Percentiles rank a stretch among this genome's conserved stretches.
Conservation (phyloP, 2,329 filamentous ascomycete species). For the Sporothrix brunneoviolacea region DNA sequence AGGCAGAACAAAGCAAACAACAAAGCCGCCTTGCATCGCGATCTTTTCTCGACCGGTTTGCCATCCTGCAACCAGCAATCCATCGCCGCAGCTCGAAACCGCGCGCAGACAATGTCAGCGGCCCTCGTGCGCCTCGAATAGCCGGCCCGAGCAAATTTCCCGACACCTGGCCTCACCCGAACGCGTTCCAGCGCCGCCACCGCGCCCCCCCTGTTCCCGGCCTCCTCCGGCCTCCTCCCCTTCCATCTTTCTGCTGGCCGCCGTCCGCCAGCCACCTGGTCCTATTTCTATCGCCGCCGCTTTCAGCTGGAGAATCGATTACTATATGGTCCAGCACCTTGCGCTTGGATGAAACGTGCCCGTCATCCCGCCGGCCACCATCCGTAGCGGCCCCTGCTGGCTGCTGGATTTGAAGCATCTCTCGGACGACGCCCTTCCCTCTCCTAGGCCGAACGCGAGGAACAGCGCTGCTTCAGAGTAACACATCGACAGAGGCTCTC, state of each 20-base stretch:
- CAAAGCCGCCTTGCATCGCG: background rate
- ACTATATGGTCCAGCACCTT: too few species aligned
- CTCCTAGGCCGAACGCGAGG: background rate
- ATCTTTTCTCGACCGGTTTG: background rate
- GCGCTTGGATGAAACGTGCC: background rate
- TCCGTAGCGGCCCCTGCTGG: background rate
- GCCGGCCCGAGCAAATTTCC: background rate
- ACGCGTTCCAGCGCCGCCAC: too few species aligned
- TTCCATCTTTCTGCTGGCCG: background rate
- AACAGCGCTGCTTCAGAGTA: background rate
- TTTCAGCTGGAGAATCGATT: too few species aligned
- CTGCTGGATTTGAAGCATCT: background rate
- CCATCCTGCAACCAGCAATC: too few species aligned
- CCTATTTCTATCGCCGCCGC: too few species aligned
- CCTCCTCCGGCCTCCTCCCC: background rate
- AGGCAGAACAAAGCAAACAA: background rate
- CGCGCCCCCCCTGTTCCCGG: background rate
- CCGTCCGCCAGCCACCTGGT: too few species aligned
- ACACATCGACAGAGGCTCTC: background rate
- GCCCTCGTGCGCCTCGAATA: slow-evolving; percentile 3
- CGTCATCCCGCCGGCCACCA: background rate
- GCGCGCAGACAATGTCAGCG: slow-evolving; percentile 1
- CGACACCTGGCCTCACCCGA: background rate
- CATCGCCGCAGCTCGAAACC: background rate
- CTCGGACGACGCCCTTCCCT: background rate